Base-by-base conservation (phyloP, 345 rosid genomes). In the Boechera divaricarpa region DNA sequence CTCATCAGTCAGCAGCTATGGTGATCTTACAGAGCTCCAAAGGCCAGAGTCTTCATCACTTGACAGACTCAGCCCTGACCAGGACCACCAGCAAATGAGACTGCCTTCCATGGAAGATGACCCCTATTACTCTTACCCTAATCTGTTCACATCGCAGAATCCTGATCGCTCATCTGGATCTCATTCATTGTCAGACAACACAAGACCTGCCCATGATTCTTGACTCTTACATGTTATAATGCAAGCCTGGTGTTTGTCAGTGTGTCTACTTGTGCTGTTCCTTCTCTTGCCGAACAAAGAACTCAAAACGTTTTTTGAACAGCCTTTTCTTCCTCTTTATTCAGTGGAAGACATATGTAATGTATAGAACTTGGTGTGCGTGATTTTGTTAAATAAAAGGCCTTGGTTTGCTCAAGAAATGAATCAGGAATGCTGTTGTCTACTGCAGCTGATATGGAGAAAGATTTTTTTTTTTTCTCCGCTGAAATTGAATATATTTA, bases 21-120 rank as follows among this genome's bases (percentile, higher is more conserved):
- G 75, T 5, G 75, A 71, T 71, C 48, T 79, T 48, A 2, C 73
- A 16, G 81, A 71, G 4, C 11, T 65, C 31, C 81, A 65, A 41
- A 77, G 73, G 38, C 71, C 69, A 28, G 79, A 85, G 59, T 61
- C 62, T 63, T 85, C 83, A 52, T 82, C 83, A 12, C 29, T 75
- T 18, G 86, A 84, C 38, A 82, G 83, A 80, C 69, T 42, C 21
- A 69, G 73, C 41, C 58, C 73, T 26, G 78, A 67, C 33, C 78
- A 79, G 45, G 82, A 79, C 69, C 87, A 85, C 82, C 93, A 87
- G 77, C 93, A 88, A 10, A 86, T 85, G 79, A 88, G 96, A 74
- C 74, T 82, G 69, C 62, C 88, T 65, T 87, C 93, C 38, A 82
- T 84, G 87, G 97, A 91, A 33, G 98, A 92, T n/a, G 97, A 92